Evolutionary conservation across 2,329 filamentous ascomycete genomes (phyloP), one percentile per base, ranked within the genome.

Genomic region (Cercospora sojina): DNA sequence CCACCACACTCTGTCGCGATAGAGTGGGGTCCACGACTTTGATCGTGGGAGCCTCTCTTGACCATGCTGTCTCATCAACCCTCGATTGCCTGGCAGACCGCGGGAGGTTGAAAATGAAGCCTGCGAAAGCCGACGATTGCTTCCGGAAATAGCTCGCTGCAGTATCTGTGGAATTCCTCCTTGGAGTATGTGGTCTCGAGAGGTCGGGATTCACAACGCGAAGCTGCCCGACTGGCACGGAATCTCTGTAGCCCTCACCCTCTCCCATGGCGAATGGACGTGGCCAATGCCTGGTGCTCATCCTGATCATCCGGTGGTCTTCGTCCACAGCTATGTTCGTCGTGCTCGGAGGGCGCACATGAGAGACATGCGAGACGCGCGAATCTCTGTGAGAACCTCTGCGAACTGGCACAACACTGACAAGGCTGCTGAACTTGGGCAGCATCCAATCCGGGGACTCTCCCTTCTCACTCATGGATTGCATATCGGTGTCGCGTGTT

Each of bases 171-270:
- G 69, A 67, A 23, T 43, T 32, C 35, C 67, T 49, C 56, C 67
- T 57, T 53, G 71, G 73, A 35, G 67, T 59, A 3, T 43, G 60
- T 6, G 74, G 72, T 35, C 73, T 66, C 1, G 73, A 73, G 5
- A 32, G 66, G 65, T 77, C 76, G 20, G 75, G 75, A 55, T 78
- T 78, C 51, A 73, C 72, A 3, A 77, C 74, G n/a, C 74, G 74
- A 18, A 78, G 70, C 38, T 69, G 70, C 9, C 71, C 72, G 20
- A 70, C 69, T 16, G 67, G 70, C 32, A 71, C 66, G 7, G 74
- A 75, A 7, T 77, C 76, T 49, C 75, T 69, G 63, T 71, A 74
- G 31, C 75, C 74, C 68, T 77, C 74, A 13, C 74, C 73, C 29
- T 75, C 71, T 20, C 74, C 72, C 9, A 69, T 66, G 1, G 75